Percentiles rank a stretch among this genome's conserved stretches.
Evolutionary conservation across 2,329 filamentous ascomycete genomes (phyloP).

Genomic region (Pseudogymnoascus sp.): DNA sequence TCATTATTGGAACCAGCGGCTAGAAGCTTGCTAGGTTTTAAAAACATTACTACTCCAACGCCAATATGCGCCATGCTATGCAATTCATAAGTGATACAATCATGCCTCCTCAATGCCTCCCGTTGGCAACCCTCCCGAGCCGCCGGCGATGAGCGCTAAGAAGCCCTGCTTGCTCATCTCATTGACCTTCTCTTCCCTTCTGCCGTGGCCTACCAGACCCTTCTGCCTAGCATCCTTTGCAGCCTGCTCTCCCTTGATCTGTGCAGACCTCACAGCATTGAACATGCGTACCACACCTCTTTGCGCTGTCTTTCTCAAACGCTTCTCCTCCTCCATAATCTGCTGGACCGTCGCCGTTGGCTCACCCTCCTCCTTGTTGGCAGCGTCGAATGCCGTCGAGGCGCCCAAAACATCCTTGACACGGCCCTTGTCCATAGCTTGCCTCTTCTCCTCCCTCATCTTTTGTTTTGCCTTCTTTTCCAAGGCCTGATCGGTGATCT

Average conservation of each 20-base stretch:
- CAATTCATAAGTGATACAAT: constrained; percentile 14
- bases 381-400: constrained; percentile 45
- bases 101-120: constrained; percentile 52
- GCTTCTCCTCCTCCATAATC: constrained; percentile 66
- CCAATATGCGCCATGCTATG: constrained; percentile 13
- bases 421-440: constrained; percentile 76
- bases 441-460: constrained; percentile 72
- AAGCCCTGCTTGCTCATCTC: constrained; percentile 98
- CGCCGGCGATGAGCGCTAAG: constrained; percentile 74
- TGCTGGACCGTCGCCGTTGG: constrained; percentile 45
- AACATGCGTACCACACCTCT: constrained; percentile 93
- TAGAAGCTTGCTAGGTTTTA: constrained; percentile 1
- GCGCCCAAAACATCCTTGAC: constrained; percentile 76
- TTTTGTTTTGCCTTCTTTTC: constrained; percentile 76
- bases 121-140: constrained; percentile 55
- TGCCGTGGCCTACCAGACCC: constrained; percentile 70
- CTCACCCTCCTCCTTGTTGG: constrained; percentile 35
- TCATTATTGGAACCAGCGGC: not conserved
- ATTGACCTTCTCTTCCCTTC: constrained; percentile 80
- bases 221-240: constrained; percentile 62
- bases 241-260: constrained; percentile 79
- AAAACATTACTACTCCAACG: constrained; percentile 8
- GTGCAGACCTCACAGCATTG: constrained; percentile 87
- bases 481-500: constrained; percentile 68
- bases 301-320: constrained; percentile 80